Evolutionary conservation across 2,329 filamentous ascomycete genomes (phyloP), one percentile per base, ranked within the genome.

Genomic region (Sclerotinia minor): DNA sequence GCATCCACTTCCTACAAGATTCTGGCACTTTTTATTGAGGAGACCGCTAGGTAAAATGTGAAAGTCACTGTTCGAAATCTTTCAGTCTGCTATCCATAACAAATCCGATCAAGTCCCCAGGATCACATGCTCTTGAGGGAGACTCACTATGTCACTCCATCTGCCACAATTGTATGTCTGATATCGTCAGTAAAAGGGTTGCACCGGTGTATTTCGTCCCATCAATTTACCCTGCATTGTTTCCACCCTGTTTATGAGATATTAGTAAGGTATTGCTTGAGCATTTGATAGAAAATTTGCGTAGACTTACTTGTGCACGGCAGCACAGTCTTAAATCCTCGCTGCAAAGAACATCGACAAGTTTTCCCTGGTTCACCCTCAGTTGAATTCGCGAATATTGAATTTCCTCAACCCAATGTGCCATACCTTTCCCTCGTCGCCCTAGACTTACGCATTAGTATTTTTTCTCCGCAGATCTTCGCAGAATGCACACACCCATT

Each of bases 1-100:
- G 52, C 86, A 84, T 58, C 83, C 89, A 60, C 88, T 89, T 69
- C 90, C 91, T 76, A 94, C 89, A 68, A 94, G 81, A 80, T 93
- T 94, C 74, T 87, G 83, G 77, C 86, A 91, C 54, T 81, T 81
- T 8, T 89, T 88, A 76, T 90, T 91, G 72, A 94, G 83, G 69
- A 94, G 84, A 69, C 91, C 91, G 67, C 87, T 90, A 32, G 88
- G 85, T 61, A 89, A 79, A 69, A 90, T 78, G 83, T 84, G 76
- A 81, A 85, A 69, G 75, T 80, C 70, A 77, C 65, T 67, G 38
- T 67, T 52, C 38, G 49, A 38, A 9, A 55, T 54, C 8, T 59
- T n/a, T 67, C 50, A 67, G 65, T 26, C 26, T 24, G 35, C 2
- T 54, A 47, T 45, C 47, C 55, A 5, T 2, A 41, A 19, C 29